Evolutionary conservation across 805 yeast genomes (phyloP).

Genomic region (Diddensiella transvaalensis): DNA sequence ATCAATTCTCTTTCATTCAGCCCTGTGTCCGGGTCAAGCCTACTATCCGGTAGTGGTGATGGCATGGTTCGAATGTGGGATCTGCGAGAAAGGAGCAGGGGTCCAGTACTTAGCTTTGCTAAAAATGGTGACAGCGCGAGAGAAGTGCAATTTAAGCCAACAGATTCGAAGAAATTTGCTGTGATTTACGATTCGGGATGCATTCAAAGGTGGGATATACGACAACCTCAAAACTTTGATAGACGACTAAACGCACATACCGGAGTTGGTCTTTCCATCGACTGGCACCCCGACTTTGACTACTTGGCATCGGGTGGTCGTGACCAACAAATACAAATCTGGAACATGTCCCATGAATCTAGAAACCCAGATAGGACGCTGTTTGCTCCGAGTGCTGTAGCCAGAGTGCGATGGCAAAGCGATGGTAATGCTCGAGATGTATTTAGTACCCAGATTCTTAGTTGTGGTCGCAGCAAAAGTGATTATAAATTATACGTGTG

Average conservation of each 20-base stretch:
- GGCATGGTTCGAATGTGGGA: constrained; percentile 86
- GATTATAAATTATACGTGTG: constrained; percentile 66
- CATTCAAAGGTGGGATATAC: constrained; percentile 80
- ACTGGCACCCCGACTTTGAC: constrained; percentile 83
- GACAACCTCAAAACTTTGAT: constrained; percentile 62
- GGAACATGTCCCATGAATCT: constrained; percentile 52
- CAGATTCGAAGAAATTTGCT: constrained; percentile 55
- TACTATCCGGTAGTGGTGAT: constrained; percentile 72
- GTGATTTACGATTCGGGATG: constrained; percentile 88
- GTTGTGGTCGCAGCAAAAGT: constrained; percentile 62
- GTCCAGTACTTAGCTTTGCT: constrained; percentile 48
- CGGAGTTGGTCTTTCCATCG: constrained; percentile 83
- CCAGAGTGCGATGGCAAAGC: constrained; percentile 66
- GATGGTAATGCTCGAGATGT: constrained; percentile 24
- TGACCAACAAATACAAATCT: constrained; percentile 75
- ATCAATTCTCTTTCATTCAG: constrained; percentile 63
- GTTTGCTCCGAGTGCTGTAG: constrained; percentile 72
- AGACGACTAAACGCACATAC: constrained; percentile 80
- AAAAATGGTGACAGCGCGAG: constrained; percentile 71
- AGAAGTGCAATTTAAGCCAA: constrained; percentile 53
- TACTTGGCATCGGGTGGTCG: constrained; percentile 89
- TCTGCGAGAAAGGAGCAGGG: constrained; percentile 50
- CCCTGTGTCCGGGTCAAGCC: constrained; percentile 52
- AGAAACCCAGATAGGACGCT: constrained; percentile 66
- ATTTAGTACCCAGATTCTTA: constrained; percentile 49